A percentile compares a stretch with the other conserved stretches of the same genome.
phyloP scores from a whole-genome alignment of 495 filamentous ascomycete species.

The Hypoxylon intermedium region DNA sequence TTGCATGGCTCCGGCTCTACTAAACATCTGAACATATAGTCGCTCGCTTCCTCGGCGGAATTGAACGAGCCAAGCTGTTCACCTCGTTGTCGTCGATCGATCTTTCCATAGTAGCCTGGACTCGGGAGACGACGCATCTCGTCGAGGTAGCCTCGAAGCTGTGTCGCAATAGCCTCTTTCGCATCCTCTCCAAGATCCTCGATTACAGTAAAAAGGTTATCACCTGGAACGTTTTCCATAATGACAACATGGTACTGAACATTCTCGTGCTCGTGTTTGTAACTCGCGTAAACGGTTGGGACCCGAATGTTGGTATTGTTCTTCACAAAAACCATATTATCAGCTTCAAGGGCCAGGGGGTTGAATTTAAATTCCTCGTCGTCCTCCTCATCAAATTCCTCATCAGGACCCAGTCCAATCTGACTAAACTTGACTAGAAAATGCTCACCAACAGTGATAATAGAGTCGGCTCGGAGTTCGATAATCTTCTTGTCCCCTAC shows the following conservation, averaged over 20 bases:
- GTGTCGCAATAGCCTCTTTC: not conserved
- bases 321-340: constrained; percentile 37
- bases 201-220: not conserved
- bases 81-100: not conserved
- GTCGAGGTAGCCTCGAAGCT: not conserved
- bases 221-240: not conserved
- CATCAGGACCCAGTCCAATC: not conserved
- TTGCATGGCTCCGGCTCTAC: too few species aligned
- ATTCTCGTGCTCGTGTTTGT: constrained; percentile 39
- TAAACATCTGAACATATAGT: not conserved
- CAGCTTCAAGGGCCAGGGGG: too few species aligned
- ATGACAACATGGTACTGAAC: not conserved
- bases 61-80: too few species aligned
- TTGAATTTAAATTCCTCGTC: too few species aligned
- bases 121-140: not conserved
- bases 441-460: not conserved
- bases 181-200: not conserved
- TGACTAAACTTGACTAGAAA: not conserved
- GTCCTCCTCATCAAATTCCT: constrained; percentile 3
- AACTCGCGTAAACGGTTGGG: constrained; percentile 50
- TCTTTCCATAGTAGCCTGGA: not conserved
- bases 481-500: too few species aligned
- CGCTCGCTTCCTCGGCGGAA: not conserved
- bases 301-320: constrained; percentile 48
- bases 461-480: too few species aligned